Conservation (phyloP, 2,329 filamentous ascomycete species). For the Knufia petricola region DNA sequence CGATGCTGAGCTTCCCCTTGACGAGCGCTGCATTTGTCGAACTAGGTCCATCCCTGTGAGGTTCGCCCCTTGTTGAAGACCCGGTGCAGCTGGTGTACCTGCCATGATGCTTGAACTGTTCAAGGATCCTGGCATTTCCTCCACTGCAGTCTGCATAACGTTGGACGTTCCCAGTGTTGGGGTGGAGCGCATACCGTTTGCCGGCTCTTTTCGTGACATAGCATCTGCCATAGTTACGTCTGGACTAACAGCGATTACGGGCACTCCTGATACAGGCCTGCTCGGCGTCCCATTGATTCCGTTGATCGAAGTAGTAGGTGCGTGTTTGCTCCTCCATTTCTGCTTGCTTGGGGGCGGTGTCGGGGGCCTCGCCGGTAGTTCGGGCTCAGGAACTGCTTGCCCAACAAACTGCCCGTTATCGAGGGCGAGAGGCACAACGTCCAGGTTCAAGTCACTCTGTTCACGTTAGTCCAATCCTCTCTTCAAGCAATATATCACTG, state of each 20-base stretch:
- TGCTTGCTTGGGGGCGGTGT: conserved; percentile 4
- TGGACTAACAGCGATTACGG: conserved; percentile 3
- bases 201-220: conserved; percentile 5
- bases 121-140: conserved; percentile 36
- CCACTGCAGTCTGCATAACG: conserved; percentile 40
- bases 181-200: not conserved
- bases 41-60: conserved; percentile 14
- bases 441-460: conserved; percentile 4
- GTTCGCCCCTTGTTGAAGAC: not conserved
- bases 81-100: conserved; percentile 2
- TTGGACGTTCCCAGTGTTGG: conserved; percentile 12
- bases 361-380: not conserved
- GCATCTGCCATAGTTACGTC: conserved; percentile 14
- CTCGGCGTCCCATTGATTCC: not conserved
- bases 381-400: conserved; percentile 1
- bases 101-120: conserved; percentile 2
- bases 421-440: not conserved
- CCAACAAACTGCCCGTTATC: conserved; percentile 5
- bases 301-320: conserved; percentile 1
- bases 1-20: conserved; percentile 7
- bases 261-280: not conserved
- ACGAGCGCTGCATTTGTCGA: conserved; percentile 15
- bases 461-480: not conserved
- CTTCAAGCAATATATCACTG: not conserved
- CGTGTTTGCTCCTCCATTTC: not conserved